Evolutionary conservation across 2,329 filamentous ascomycete genomes (phyloP).

Genomic region (Diaporthe sp.): DNA sequence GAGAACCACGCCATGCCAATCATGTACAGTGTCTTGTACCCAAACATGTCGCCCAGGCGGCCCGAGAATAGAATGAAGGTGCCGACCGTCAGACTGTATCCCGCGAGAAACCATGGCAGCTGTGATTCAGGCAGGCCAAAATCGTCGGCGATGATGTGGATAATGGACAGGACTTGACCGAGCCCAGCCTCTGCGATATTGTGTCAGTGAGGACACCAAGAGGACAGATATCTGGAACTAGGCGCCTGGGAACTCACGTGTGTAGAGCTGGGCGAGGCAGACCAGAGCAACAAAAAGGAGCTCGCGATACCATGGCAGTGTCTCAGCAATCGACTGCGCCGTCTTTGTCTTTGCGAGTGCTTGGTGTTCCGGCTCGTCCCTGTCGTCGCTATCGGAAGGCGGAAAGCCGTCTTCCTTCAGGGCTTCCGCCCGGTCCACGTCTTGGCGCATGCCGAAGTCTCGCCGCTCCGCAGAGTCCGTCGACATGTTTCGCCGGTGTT

Average conservation of each 20-base stretch:
- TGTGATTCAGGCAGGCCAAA: slow-evolving; percentile 50
- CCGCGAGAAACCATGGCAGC: slow-evolving; percentile 57
- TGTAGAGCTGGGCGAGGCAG: slow-evolving; percentile 31
- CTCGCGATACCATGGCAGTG: slow-evolving; percentile 33
- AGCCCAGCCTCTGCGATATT: slow-evolving; percentile 27
- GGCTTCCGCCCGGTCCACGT: background rate
- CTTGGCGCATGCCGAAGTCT: background rate
- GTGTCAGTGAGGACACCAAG: background rate
- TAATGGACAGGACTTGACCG: slow-evolving; percentile 39
- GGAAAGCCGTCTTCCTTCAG: background rate
- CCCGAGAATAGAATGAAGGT: slow-evolving; percentile 59
- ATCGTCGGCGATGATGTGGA: slow-evolving; percentile 55
- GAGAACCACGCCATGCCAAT: slow-evolving; percentile 53
- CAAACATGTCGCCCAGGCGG: slow-evolving; percentile 57
- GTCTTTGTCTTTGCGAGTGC: slow-evolving; percentile 17
- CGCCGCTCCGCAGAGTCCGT: background rate
- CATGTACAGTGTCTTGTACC: slow-evolving; percentile 56
- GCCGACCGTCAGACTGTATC: slow-evolving; percentile 55
- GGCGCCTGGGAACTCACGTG: slow-evolving; percentile 11
- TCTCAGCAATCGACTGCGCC: slow-evolving; percentile 28
- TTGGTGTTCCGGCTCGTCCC: slow-evolving; percentile 21
- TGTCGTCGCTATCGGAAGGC: slow-evolving; percentile 6
- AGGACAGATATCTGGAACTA: background rate
- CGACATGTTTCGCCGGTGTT: background rate
- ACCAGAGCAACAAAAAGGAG: slow-evolving; percentile 32